phyloP scores from a whole-genome alignment of 257 asterid genomes.

The Solanum gracilifrons region DNA sequence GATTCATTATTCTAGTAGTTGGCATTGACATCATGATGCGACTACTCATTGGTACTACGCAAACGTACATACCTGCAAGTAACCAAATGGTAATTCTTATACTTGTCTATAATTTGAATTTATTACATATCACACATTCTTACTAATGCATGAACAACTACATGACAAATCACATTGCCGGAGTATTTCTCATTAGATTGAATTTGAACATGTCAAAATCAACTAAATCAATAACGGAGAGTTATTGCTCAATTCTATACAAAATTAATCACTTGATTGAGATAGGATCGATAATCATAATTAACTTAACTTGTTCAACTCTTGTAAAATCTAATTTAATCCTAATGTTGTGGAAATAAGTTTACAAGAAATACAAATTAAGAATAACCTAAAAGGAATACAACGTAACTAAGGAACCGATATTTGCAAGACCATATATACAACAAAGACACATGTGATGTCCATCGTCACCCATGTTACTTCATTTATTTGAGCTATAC shows the following conservation, averaged over 20 bases:
- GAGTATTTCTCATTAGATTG: neutral
- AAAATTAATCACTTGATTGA: neutral
- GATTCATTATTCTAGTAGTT: neutral
- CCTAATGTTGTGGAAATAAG: neutral
- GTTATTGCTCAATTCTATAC: neutral
- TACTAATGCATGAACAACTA: neutral
- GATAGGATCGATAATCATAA: neutral
- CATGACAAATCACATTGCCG: neutral
- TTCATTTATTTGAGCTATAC: constrained; percentile 6
- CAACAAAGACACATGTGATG: constrained; percentile 37
- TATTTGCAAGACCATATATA: neutral
- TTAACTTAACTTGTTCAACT: neutral
- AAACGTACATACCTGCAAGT: neutral
- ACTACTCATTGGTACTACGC: neutral
- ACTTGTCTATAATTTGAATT: neutral
- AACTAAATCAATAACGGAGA: too few species aligned
- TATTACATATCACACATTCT: neutral
- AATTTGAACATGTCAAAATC: neutral
- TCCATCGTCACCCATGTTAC: constrained; percentile 49
- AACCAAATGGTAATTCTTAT: neutral
- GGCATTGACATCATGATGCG: neutral
- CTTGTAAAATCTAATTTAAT: neutral
- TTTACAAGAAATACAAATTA: neutral
- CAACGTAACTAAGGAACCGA: neutral
- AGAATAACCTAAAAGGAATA: neutral